Percentiles rank a stretch among this genome's conserved stretches.
These are phyloP conservation scores for Pharus latifolius DNA, from an alignment of 176 grass and related monocot genomes.

Conservation along the genomic window DNA sequence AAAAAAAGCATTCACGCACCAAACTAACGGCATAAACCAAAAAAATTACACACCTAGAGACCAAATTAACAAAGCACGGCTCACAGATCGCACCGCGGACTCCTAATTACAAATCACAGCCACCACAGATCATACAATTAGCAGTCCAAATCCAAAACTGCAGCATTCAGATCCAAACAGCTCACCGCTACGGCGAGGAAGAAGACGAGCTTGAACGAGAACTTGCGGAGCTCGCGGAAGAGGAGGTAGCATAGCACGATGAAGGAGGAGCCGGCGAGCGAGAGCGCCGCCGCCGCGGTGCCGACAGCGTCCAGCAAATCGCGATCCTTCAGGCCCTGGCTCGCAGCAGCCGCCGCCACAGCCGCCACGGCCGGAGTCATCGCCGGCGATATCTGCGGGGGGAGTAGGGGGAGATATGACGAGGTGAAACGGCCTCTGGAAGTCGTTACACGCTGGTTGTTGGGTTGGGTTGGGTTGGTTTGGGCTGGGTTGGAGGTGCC, in stretches of 20 bases:
- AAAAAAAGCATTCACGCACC: neutral
- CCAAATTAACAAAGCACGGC: neutral
- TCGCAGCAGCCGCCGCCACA: constrained; percentile 4
- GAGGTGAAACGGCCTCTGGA: neutral
- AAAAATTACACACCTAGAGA: neutral
- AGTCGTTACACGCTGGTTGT: neutral
- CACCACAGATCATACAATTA: neutral
- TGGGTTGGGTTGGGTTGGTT: constrained; percentile 19
- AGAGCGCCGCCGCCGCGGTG: constrained; percentile 56
- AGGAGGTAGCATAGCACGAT: constrained; percentile 94
- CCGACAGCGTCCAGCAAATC: constrained; percentile 43
- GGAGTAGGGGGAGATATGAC: neutral
- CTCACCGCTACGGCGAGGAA: constrained; percentile 80
- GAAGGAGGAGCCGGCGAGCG: constrained; percentile 76
- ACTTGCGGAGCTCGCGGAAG: constrained; percentile 96
- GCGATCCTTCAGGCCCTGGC: constrained; percentile 31
- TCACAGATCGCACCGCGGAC: constrained; percentile 5
- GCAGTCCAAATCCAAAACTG: neutral
- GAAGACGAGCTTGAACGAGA: constrained; percentile 98
- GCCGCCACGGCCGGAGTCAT: constrained; percentile 10
- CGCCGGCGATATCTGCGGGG: constrained; percentile 28
- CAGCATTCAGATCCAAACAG: neutral
- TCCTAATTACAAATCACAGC: neutral
- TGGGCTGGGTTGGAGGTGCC: neutral
- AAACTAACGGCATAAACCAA: neutral